These are phyloP conservation scores for Hymenoscyphus fraxineus DNA, from an alignment of 2,329 filamentous ascomycete species.

Conservation along the genomic window DNA sequence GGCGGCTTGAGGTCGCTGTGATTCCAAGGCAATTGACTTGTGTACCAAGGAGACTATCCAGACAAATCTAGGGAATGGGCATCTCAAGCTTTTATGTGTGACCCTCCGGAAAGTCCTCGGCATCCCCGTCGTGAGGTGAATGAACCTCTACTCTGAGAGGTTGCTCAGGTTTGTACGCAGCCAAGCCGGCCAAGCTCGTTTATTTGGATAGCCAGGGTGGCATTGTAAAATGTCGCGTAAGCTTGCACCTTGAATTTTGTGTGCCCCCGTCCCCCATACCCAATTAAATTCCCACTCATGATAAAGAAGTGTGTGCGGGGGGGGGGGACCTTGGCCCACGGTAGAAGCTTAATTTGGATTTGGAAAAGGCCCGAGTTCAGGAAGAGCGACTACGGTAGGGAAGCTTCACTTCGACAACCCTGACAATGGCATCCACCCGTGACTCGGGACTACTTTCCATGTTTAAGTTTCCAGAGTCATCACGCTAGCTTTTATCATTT, in stretches of 20 bases:
- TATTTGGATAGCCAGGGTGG: not conserved
- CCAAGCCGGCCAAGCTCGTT: not conserved
- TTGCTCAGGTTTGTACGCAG: not conserved
- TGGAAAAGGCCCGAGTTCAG: not conserved
- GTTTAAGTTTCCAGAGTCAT: not conserved
- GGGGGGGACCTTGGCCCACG: not conserved
- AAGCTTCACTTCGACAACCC: not conserved
- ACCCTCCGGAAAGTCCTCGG: not conserved
- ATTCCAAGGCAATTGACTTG: slow-evolving; percentile 1
- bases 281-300: slow-evolving; percentile 1
- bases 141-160: not conserved
- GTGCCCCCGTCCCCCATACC: not conserved
- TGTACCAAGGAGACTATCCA: not conserved
- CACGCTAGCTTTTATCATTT: too few species aligned
- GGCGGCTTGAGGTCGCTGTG: not conserved
- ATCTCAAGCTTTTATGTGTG: slow-evolving; percentile 3
- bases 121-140: not conserved
- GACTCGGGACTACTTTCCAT: not conserved
- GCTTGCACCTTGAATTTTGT: not conserved
- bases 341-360: not conserved
- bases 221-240: slow-evolving; percentile 2
- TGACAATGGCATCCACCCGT: not conserved
- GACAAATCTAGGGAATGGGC: not conserved
- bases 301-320: slow-evolving; percentile 1
- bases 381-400: not conserved